Percentiles rank a stretch among this genome's conserved stretches.
Conservation (phyloP, 306 rosid genomes). For the Argentina anserina region DNA sequence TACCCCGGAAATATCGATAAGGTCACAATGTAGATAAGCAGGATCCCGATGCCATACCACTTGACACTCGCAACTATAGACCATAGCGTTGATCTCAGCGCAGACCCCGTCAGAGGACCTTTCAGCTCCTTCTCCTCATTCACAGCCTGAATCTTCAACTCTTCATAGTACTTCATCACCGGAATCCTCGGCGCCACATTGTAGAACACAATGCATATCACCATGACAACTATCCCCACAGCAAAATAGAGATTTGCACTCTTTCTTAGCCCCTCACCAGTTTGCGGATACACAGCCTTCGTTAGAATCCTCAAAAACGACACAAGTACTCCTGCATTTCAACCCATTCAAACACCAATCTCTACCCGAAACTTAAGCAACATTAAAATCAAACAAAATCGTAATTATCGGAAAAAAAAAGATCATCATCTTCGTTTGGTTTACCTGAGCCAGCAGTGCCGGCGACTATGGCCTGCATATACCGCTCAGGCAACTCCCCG, state of each 20-base stretch:
- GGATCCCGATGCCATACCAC: constrained; percentile 71
- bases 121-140: constrained; percentile 44
- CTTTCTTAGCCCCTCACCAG: constrained; percentile 56
- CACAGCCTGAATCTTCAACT: constrained; percentile 55
- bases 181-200: constrained; percentile 72
- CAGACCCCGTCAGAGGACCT: constrained; percentile 48
- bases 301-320: constrained; percentile 69
- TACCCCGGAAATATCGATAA: constrained; percentile 85
- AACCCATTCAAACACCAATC: neutral
- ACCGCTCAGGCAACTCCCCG: constrained; percentile 78
- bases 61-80: constrained; percentile 53
- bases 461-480: constrained; percentile 81
- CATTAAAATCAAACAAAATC: too few relatives aligned
- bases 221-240: constrained; percentile 60
- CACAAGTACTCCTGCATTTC: constrained; percentile 65
- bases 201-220: constrained; percentile 57
- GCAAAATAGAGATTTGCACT: constrained; percentile 83
- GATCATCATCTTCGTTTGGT: too few relatives aligned
- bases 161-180: constrained; percentile 64
- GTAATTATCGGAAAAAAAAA: too few relatives aligned
- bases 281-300: constrained; percentile 76
- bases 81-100: constrained; percentile 61
- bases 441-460: constrained; percentile 88
- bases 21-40: constrained; percentile 71
- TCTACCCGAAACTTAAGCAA: too few relatives aligned